Evolutionary conservation across 768 basidiomycete species (phyloP), one percentile per base, ranked within the genome.

Genomic region (Hypsizygus marmoreus): DNA sequence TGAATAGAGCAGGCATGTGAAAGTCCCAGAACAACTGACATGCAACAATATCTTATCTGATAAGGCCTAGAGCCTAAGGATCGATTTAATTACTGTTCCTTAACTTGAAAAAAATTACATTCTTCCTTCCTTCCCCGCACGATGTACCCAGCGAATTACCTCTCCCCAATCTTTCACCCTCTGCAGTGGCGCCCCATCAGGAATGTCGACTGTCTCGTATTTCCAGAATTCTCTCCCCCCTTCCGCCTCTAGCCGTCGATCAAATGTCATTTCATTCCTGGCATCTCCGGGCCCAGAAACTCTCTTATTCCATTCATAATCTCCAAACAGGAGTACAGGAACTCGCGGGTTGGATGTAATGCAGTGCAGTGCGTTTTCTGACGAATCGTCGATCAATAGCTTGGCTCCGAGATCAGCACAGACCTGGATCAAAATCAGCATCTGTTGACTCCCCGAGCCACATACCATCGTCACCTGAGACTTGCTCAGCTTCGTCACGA

Each of bases 341-440:
- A 76, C 77, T 1, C 78, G 74, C n/a, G 72, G 69, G 14, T 61
- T 54, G 25, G 75, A 69, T 4, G 64, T 72, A 0, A 72, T 74
- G 51, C 82, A 83, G 45, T 80, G 74, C 20, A 86, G 52, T 28
- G 84, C 86, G 62, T 91, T 91, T 63, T 91, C 89, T 31, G 84
- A 57, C 5, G 88, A 89, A 67, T 92, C 90, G 63, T 92, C 90
- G 47, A 92, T 81, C 41, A 92, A 68, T 29, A 90, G 59, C 30
- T 74, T 71, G 9, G 88, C 85, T 12, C 75, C 74, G 13, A 91
- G 66, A 47, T 79, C 71, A 25, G 77, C 66, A 58, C 88, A 86
- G 35, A 89, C 79, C 82, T 87, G 51, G 11, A 31, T 40, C 16
- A 32, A 11, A 13, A 14, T 36, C 14, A 45, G 16, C 13, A 17